phyloP scores from a whole-genome alignment of 2,329 filamentous ascomycete genomes.

The Fusarium sacchari region DNA sequence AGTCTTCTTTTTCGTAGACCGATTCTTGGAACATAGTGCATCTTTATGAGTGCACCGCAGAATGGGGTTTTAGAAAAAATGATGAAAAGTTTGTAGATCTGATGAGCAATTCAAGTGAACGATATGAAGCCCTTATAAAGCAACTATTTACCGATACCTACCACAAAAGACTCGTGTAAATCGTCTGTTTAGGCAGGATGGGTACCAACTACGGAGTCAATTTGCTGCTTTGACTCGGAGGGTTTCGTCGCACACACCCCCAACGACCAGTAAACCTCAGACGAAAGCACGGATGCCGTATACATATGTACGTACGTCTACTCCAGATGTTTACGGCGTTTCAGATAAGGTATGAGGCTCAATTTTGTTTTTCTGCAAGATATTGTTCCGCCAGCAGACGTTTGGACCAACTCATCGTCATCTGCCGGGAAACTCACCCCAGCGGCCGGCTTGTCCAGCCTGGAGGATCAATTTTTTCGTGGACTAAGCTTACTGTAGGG shows the following conservation, averaged over 20 bases:
- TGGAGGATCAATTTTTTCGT: background rate
- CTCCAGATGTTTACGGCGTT: slow-evolving; percentile 9
- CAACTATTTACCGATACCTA: background rate
- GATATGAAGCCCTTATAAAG: background rate
- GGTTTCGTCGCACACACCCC: background rate
- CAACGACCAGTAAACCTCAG: background rate
- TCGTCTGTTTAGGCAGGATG: background rate
- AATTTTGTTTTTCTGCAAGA: background rate
- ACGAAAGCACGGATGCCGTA: background rate
- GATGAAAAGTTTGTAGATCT: background rate
- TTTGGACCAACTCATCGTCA: background rate
- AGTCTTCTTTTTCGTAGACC: background rate
- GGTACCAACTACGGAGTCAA: background rate
- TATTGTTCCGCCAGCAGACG: background rate
- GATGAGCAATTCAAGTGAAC: background rate
- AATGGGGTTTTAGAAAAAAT: background rate
- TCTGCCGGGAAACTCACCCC: slow-evolving; percentile 31
- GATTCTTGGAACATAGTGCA: background rate
- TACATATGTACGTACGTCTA: background rate
- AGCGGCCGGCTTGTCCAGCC: slow-evolving; percentile 15
- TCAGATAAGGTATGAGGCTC: slow-evolving; percentile 17
- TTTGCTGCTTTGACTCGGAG: background rate
- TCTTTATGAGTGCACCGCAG: background rate
- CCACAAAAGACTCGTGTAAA: background rate
- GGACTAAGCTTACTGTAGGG: slow-evolving; percentile 7